Evolutionary conservation across 2,329 filamentous ascomycete genomes (phyloP).

Genomic region (Fusarium denticulatum): DNA sequence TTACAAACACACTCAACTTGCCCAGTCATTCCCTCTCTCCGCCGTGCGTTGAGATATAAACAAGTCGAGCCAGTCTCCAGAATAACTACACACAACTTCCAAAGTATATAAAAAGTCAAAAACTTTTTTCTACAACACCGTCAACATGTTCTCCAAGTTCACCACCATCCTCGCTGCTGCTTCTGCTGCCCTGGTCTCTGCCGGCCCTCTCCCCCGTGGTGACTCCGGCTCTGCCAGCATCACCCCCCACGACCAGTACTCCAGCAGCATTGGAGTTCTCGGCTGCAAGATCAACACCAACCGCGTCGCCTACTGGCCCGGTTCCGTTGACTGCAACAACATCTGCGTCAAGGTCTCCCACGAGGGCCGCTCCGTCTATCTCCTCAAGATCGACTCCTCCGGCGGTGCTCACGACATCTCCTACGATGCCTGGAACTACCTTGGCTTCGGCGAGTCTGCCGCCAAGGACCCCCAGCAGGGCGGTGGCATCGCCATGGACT

Average conservation of each 20-base stretch:
- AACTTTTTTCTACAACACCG: conserved; percentile 18
- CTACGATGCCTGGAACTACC: conserved; percentile 71
- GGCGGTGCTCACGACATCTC: conserved; percentile 67
- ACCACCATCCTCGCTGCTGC: conserved; percentile 46
- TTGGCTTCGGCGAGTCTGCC: conserved; percentile 61
- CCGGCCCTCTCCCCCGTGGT: conserved; percentile 41
- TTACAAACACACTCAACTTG: conserved; percentile 34
- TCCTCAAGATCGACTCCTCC: conserved; percentile 68
- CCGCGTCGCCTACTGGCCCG: conserved; percentile 70
- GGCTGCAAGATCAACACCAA: conserved; percentile 70
- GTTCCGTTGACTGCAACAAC: conserved; percentile 61
- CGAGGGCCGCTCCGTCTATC: conserved; percentile 60
- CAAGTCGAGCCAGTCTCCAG: conserved; percentile 43
- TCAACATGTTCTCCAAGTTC: conserved; percentile 46
- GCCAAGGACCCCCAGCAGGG: conserved; percentile 56
- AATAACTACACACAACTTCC: not conserved
- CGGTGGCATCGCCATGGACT: conserved; percentile 62
- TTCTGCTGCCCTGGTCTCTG: conserved; percentile 44
- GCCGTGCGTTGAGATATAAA: conserved; percentile 43
- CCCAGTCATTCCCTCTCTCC: conserved; percentile 39
- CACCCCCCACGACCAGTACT: conserved; percentile 67
- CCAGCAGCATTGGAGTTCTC: conserved; percentile 66
- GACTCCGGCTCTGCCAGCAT: conserved; percentile 48
- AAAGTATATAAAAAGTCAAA: conserved; percentile 22
- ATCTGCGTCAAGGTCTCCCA: conserved; percentile 65